Base-by-base conservation (phyloP, 805 yeast genomes). In the Pichia californica region DNA sequence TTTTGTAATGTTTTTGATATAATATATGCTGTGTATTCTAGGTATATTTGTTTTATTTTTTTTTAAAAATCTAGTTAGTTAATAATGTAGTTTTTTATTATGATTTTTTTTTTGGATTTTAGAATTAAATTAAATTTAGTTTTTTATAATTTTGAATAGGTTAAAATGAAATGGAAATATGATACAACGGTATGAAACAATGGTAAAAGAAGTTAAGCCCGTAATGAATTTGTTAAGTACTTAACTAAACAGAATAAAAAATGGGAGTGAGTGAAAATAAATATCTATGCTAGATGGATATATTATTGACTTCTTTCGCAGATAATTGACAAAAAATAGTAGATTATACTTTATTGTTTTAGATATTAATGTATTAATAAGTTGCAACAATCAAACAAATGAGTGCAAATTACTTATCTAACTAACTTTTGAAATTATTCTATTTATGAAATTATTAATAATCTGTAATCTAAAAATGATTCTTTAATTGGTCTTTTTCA, bases 381-480 rank as follows among this genome's bases (percentile, higher is more conserved):
- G 48, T 49, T 55, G 61, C 59, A 56, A 55, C 61, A 50, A 52
- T 56, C 61, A 57, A 57, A 48, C 50, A 46, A 57, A 57, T 57
- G 61, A 57, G 61, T 57, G 57, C 59, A 56, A 55, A 27, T n/a
- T 19, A 40, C 14, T 33, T 14, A 33, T 33, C 7, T 31, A 11
- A 7, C 7, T 31, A 18, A 18, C 6, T 30, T 30, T 31, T 31
- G 10, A 9, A 31, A 8, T 18, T 31, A 7, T 18, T 7, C 14
- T 18, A 9, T n/a, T n/a, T n/a, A n/a, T n/a, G n/a, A n/a, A n/a
- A n/a, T n/a, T n/a, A n/a, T n/a, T n/a, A n/a, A n/a, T n/a, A n/a
- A n/a, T n/a, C n/a, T n/a, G n/a, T n/a, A n/a, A n/a, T n/a, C n/a
- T n/a, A n/a, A n/a, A n/a, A n/a, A n/a, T n/a, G n/a, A n/a, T n/a